phyloP scores from a whole-genome alignment of 208 protist species.

The Acanthamoeba triangularis region DNA sequence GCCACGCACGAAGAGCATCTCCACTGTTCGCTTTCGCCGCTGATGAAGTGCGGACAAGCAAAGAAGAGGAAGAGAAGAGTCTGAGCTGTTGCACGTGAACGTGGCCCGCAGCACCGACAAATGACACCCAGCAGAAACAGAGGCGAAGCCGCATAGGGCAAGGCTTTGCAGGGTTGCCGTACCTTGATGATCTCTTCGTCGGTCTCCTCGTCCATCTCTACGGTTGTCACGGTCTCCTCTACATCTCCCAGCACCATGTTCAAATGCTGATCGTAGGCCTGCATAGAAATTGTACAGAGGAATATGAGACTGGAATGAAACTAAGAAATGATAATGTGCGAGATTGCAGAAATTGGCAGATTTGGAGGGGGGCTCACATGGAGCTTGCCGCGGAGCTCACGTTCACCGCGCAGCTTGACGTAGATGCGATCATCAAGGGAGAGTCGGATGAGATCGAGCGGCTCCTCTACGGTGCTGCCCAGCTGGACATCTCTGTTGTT shows the following conservation, averaged over 20 bases:
- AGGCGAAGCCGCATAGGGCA: no score
- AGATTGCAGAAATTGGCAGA: no score
- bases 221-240: constrained; percentile 92
- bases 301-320: no score
- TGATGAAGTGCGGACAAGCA: neutral
- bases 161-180: no score
- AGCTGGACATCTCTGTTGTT: neutral
- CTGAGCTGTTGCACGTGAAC: no score
- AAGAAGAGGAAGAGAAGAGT: no score
- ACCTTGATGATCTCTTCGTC: constrained; percentile 93
- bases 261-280: constrained; percentile 96
- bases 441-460: constrained; percentile 93
- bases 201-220: constrained; percentile 94
- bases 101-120: no score
- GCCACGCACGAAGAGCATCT: constrained; percentile 95
- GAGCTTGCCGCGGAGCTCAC: constrained; percentile 92
- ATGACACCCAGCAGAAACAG: no score
- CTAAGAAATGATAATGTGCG: no score
- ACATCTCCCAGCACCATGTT: constrained; percentile 95
- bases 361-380: constrained; percentile 87
- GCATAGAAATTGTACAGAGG: neutral
- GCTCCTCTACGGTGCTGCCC: constrained; percentile 87
- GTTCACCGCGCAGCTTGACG: constrained; percentile 93
- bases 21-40: constrained; percentile 88
- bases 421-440: constrained; percentile 93